Evolutionary conservation across 495 filamentous ascomycete species (phyloP).

Genomic region (Talaromyces wortmannii): DNA sequence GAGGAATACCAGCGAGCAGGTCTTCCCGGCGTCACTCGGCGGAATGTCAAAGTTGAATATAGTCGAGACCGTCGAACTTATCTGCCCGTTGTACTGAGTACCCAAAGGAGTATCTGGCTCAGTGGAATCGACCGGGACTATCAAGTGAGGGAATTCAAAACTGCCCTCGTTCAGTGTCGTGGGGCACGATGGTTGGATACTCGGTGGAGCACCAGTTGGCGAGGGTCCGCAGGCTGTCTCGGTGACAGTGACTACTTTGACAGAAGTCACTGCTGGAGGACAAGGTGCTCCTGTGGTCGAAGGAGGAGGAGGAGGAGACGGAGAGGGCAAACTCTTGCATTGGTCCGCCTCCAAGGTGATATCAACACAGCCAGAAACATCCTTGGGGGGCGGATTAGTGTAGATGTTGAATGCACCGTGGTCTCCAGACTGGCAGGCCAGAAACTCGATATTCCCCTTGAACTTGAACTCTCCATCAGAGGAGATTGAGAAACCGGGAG

Average conservation of each 20-base stretch:
- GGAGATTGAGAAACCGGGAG: conserved; percentile 40
- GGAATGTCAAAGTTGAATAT: conserved; percentile 70
- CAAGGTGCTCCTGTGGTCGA: background rate
- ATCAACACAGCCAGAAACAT: conserved; percentile 36
- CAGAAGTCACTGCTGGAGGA: background rate
- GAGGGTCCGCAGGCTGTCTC: conserved; percentile 9
- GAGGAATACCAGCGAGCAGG: conserved; percentile 60
- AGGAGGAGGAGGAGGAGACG: background rate
- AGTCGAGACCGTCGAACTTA: conserved; percentile 48
- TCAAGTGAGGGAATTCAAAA: conserved; percentile 59
- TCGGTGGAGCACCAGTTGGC: conserved; percentile 1
- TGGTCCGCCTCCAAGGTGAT: conserved; percentile 41
- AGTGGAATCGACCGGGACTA: conserved; percentile 56
- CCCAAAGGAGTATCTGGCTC: conserved; percentile 43
- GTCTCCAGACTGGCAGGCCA: conserved; percentile 46
- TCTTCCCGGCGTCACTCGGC: conserved; percentile 40
- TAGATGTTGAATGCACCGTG: conserved; percentile 47
- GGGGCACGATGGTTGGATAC: conserved; percentile 26
- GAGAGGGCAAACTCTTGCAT: conserved; percentile 23
- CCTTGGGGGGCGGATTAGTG: conserved; percentile 32
- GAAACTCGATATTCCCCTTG: conserved; percentile 38
- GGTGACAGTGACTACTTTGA: conserved; percentile 10
- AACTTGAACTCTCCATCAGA: conserved; percentile 39
- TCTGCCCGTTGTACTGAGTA: conserved; percentile 45
- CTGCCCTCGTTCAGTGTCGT: conserved; percentile 37